phyloP scores from a whole-genome alignment of 2,329 filamentous ascomycete genomes.

The Amesomyces nigricolor region DNA sequence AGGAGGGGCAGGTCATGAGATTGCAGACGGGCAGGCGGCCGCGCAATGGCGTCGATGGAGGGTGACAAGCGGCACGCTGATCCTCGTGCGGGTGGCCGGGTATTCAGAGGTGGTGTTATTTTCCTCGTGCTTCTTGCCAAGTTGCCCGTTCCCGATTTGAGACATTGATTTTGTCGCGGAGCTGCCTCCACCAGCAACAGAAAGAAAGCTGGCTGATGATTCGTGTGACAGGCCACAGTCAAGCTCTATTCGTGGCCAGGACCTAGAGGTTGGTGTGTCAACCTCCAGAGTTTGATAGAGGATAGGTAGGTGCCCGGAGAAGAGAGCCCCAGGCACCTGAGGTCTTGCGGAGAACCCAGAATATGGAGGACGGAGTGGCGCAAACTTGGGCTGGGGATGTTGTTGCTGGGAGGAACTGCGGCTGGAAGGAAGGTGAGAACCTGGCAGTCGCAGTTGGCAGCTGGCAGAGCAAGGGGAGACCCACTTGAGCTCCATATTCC shows the following conservation, averaged over 20 bases:
- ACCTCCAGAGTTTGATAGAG: conserved; percentile 11
- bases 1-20: conserved; percentile 9
- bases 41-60: conserved; percentile 18
- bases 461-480: not conserved
- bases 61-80: conserved; percentile 6
- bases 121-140: conserved; percentile 1
- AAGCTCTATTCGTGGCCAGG: conserved; percentile 21
- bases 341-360: conserved; percentile 15
- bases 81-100: conserved; percentile 2
- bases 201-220: conserved; percentile 30
- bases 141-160: not conserved
- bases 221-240: conserved; percentile 22
- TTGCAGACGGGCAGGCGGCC: conserved; percentile 3
- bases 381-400: not conserved
- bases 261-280: conserved; percentile 12
- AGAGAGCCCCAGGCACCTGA: conserved; percentile 7
- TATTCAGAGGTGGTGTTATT: conserved; percentile 1
- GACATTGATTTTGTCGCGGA: not conserved
- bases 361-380: not conserved
- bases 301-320: conserved; percentile 16
- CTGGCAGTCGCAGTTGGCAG: no score
- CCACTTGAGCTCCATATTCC: not conserved
- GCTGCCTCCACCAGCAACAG: conserved; percentile 26
- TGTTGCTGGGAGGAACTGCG: no score
- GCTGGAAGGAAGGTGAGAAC: no score